Conservation (phyloP, 2,329 filamentous ascomycete genomes). For the Arachnomyces sp. region DNA sequence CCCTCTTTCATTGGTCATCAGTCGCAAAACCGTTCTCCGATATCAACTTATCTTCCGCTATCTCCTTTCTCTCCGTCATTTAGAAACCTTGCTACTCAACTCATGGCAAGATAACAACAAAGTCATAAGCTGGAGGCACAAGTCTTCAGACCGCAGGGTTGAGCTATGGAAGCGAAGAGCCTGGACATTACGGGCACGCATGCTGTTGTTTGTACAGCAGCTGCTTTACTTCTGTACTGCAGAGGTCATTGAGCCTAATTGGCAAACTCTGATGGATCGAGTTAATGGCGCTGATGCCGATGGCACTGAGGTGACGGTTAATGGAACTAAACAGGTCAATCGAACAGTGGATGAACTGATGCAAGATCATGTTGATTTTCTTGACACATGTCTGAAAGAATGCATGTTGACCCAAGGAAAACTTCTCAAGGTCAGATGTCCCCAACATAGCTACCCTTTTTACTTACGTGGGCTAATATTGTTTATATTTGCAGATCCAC, state of each 20-base stretch:
- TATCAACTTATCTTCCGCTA: constrained; percentile 97
- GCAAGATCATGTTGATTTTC: constrained; percentile 97
- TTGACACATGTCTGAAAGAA: constrained; percentile 96
- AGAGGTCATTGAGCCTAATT: constrained; percentile 97
- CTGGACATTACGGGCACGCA: constrained; percentile 84
- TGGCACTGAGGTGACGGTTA: constrained; percentile 29
- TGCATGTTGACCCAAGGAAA: constrained; percentile 99
- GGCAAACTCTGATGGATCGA: constrained; percentile 86
- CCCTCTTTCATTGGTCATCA: constrained; percentile 89
- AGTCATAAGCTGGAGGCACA: constrained; percentile 72
- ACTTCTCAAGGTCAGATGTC: constrained; percentile 66
- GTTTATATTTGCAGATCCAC: constrained; percentile 64
- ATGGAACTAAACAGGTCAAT: constrained; percentile 45
- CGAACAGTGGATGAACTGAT: constrained; percentile 94
- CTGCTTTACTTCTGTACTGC: constrained; percentile 93
- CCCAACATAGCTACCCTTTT: not conserved
- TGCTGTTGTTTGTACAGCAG: constrained; percentile 96
- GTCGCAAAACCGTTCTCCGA: constrained; percentile 89
- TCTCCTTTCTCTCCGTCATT: constrained; percentile 76
- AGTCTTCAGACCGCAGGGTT: constrained; percentile 62
- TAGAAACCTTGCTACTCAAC: constrained; percentile 77
- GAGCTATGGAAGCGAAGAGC: constrained; percentile 90
- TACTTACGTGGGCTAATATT: not conserved
- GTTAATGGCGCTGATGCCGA: constrained; percentile 53
- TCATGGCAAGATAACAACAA: constrained; percentile 90